A percentile compares a stretch with the other conserved stretches of the same genome.
Evolutionary conservation across 495 filamentous ascomycete species (phyloP).

Genomic region (Penicillium coprophilum): DNA sequence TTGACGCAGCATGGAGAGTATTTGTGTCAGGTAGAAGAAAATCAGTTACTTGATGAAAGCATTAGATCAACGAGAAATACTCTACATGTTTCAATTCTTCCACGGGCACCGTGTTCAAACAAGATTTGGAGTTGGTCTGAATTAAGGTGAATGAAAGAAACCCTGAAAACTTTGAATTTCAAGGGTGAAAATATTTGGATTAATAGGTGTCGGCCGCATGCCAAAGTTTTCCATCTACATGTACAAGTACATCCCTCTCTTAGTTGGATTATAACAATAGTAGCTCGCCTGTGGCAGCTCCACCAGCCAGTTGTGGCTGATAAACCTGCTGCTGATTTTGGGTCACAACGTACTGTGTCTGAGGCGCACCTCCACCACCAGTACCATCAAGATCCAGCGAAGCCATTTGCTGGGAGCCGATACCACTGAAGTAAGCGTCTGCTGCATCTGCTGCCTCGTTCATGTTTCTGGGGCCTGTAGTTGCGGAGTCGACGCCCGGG

Average conservation of each 20-base stretch:
- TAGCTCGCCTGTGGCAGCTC: slow-evolving; percentile 51
- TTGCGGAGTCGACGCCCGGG: slow-evolving; percentile 22
- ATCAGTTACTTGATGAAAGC: slow-evolving; percentile 35
- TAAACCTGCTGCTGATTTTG: slow-evolving; percentile 55
- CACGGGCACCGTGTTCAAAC: neutral
- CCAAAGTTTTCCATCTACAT: slow-evolving; percentile 26
- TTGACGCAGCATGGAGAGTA: slow-evolving; percentile 19
- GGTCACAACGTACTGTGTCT: slow-evolving; percentile 54
- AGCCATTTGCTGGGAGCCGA: slow-evolving; percentile 69
- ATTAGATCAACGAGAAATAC: slow-evolving; percentile 30
- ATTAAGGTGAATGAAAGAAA: neutral
- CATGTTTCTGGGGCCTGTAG: slow-evolving; percentile 20
- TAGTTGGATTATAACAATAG: slow-evolving; percentile 38
- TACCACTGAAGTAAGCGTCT: slow-evolving; percentile 78
- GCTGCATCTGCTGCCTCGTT: slow-evolving; percentile 71
- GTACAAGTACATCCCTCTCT: slow-evolving; percentile 18
- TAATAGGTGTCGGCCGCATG: neutral
- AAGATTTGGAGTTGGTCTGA: neutral
- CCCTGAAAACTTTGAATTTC: neutral
- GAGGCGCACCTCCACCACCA: slow-evolving; percentile 38
- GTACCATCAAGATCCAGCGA: slow-evolving; percentile 57
- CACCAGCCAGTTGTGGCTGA: slow-evolving; percentile 50
- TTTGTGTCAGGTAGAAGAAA: slow-evolving; percentile 28
- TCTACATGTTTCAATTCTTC: slow-evolving; percentile 7
- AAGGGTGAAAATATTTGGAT: neutral